A percentile compares a stretch with the other conserved stretches of the same genome.
Evolutionary conservation across 2,329 filamentous ascomycete genomes (phyloP).

Genomic region (Reticulascus tulasneorum): DNA sequence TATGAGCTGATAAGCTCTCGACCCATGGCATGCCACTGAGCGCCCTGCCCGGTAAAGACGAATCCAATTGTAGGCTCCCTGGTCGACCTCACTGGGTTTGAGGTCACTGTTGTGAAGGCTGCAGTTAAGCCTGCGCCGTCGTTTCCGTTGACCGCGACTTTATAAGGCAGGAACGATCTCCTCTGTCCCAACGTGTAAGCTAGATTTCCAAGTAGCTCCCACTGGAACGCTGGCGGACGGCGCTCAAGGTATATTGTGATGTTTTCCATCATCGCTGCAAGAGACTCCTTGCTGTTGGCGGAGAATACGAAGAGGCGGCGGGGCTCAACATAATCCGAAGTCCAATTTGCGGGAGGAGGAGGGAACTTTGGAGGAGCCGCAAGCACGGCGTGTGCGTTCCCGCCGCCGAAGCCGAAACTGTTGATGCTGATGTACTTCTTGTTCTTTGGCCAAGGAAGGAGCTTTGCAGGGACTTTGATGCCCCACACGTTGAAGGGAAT

Average conservation of each 20-base stretch:
- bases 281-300: not conserved
- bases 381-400: not conserved
- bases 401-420: conserved; percentile 1
- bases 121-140: no score
- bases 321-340: not conserved
- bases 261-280: not conserved
- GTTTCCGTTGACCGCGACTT: not conserved
- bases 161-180: not conserved
- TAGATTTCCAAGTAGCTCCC: no score
- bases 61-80: conserved; percentile 5
- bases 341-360: not conserved
- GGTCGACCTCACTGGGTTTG: no score
- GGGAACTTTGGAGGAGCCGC: not conserved
- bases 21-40: conserved; percentile 15
- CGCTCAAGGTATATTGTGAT: no score
- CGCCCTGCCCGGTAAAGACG: conserved; percentile 17
- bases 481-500: conserved; percentile 42
- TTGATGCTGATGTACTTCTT: conserved; percentile 1
- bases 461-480: conserved; percentile 27
- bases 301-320: no score
- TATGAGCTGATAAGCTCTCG: conserved; percentile 5
- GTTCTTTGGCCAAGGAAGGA: conserved; percentile 1
- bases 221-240: no score
- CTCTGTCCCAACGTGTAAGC: not conserved
- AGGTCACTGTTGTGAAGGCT: no score